These are phyloP conservation scores for Leccinum barrowsii DNA, from an alignment of 768 basidiomycete species.

Conservation along the genomic window DNA sequence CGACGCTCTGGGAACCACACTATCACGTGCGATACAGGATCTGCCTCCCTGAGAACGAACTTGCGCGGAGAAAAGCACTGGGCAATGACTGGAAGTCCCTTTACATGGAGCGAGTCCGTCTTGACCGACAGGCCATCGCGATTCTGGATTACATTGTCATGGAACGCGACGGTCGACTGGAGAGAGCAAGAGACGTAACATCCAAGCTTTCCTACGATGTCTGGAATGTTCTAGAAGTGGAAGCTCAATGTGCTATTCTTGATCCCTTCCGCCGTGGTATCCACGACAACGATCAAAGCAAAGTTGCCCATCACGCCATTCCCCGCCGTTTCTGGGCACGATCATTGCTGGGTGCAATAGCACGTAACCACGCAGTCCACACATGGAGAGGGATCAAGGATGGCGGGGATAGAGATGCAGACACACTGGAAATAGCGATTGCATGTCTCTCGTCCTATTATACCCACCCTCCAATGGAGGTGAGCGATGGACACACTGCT, in stretches of 20 bases:
- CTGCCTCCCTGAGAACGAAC: slow-evolving; percentile 36
- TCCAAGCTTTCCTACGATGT: slow-evolving; percentile 46
- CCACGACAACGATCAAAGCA: slow-evolving; percentile 6
- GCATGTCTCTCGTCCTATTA: slow-evolving; percentile 53
- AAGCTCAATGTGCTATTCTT: slow-evolving; percentile 36
- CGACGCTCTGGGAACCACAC: slow-evolving; percentile 49
- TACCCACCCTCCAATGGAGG: slow-evolving; percentile 42
- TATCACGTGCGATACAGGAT: slow-evolving; percentile 49
- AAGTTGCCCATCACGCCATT: slow-evolving; percentile 29
- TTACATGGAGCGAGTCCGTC: slow-evolving; percentile 42
- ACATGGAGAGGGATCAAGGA: slow-evolving; percentile 33
- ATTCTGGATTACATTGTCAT: slow-evolving; percentile 41
- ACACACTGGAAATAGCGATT: slow-evolving; percentile 44
- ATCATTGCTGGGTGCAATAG: slow-evolving; percentile 40
- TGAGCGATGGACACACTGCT: slow-evolving; percentile 18
- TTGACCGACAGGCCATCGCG: slow-evolving; percentile 41
- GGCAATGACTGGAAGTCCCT: slow-evolving; percentile 43
- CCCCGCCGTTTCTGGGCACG: slow-evolving; percentile 52
- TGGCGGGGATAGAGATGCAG: slow-evolving; percentile 5
- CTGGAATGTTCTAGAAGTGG: slow-evolving; percentile 50
- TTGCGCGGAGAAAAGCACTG: slow-evolving; percentile 25
- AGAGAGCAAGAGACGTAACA: slow-evolving; percentile 37
- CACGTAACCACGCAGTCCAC: slow-evolving; percentile 38
- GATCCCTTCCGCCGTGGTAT: slow-evolving; percentile 21
- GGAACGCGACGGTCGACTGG: slow-evolving; percentile 36